Conservation (phyloP, 768 basidiomycete species). For the Daedalea quercina region DNA sequence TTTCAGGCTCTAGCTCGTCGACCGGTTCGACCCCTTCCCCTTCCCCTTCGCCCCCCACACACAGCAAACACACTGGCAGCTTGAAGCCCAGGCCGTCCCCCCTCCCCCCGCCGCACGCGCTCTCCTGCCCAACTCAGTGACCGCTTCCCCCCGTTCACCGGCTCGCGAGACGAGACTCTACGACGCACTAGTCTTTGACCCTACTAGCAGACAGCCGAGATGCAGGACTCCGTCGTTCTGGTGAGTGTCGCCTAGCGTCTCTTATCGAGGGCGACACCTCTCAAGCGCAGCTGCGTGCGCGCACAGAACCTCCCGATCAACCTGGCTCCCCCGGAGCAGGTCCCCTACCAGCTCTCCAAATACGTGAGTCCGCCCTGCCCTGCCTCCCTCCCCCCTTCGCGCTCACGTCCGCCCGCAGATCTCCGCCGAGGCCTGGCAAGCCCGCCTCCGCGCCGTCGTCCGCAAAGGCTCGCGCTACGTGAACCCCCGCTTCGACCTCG, state of each 20-base stretch:
- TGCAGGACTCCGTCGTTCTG: background rate
- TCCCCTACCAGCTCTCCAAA: constrained; percentile 25
- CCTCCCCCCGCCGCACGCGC: background rate
- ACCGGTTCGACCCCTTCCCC: constrained; percentile 21
- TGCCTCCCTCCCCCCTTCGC: background rate
- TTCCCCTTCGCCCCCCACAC: constrained; percentile 1
- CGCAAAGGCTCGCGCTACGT: constrained; percentile 32
- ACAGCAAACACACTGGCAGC: background rate
- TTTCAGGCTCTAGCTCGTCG: constrained; percentile 12
- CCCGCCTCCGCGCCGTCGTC: constrained; percentile 32
- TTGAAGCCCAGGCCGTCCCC: too few species aligned
- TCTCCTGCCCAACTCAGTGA: constrained; percentile 13
- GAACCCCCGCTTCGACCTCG: constrained; percentile 37
- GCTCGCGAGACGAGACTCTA: constrained; percentile 5
- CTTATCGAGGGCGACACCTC: background rate
- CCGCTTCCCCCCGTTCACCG: background rate
- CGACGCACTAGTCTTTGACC: background rate
- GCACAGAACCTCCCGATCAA: constrained; percentile 13
- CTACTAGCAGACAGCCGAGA: background rate
- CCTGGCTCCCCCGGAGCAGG: constrained; percentile 14
- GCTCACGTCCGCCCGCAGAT: constrained; percentile 25
- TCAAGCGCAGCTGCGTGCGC: background rate
- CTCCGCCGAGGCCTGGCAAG: constrained; percentile 36
- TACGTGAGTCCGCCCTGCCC: constrained; percentile 22
- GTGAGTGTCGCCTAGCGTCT: background rate